These are phyloP conservation scores for Shiraia bambusicola DNA, from an alignment of 2,329 filamentous ascomycete genomes.

Conservation along the genomic window DNA sequence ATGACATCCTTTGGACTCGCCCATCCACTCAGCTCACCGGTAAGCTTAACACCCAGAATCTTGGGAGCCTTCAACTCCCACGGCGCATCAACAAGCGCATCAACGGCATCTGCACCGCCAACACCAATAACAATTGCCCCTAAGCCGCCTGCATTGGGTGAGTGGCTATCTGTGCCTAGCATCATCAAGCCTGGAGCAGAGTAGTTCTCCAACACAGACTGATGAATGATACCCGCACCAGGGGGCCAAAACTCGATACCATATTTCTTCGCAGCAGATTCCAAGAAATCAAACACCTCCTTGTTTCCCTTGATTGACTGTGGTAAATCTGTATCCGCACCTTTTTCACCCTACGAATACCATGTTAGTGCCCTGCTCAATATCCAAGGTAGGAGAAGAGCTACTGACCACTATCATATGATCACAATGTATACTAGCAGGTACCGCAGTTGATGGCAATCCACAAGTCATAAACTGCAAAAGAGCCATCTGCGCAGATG, in stretches of 20 bases:
- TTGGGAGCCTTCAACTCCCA: slow-evolving; percentile 98
- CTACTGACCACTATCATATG: slow-evolving; percentile 78
- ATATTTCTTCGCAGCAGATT: slow-evolving; percentile 68
- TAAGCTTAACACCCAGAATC: slow-evolving; percentile 80
- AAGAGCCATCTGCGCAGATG: slow-evolving; percentile 96
- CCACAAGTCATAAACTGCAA: slow-evolving; percentile 98
- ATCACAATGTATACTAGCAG: slow-evolving; percentile 97
- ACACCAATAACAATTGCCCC: slow-evolving; percentile 95
- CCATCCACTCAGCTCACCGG: slow-evolving; percentile 85
- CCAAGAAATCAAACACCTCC: slow-evolving; percentile 96
- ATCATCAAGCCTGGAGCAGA: slow-evolving; percentile 97
- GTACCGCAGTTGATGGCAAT: slow-evolving; percentile 83
- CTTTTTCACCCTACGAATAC: slow-evolving; percentile 65
- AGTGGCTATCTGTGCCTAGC: slow-evolving; percentile 96
- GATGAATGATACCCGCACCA: slow-evolving; percentile 64
- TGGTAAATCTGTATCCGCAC: slow-evolving; percentile 81
- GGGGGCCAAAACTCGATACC: slow-evolving; percentile 49
- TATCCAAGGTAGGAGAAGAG: background rate
- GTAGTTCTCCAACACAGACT: slow-evolving; percentile 97
- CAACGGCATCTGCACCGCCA: slow-evolving; percentile 93
- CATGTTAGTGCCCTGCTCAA: background rate
- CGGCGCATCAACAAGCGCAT: slow-evolving; percentile 91
- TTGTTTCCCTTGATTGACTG: slow-evolving; percentile 88
- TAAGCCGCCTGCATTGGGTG: slow-evolving; percentile 92
- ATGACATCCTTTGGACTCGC: slow-evolving; percentile 95